Evolutionary conservation across 345 rosid genomes (phyloP), one percentile per base, ranked within the genome.

Genomic region (Geranium rotundifolium): DNA sequence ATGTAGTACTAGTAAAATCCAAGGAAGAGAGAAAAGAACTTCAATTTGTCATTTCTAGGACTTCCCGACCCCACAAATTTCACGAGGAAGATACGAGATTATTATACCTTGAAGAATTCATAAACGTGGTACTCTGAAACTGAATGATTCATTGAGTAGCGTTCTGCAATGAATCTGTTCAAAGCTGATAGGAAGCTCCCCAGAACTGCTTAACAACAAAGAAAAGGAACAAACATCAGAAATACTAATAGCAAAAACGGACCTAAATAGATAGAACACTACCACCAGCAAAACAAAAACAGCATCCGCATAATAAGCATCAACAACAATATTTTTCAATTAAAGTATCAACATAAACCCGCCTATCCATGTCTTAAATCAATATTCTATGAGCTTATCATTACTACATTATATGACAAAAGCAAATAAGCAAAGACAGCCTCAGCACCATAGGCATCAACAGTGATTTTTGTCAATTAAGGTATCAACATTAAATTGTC

Each of bases 81-180:
- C 15, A 19, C 66, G 63, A 64, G 37, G 37, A 63, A 56, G 50
- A 54, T 49, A 70, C 29, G 17, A 17, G 46, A 60, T 19, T 61
- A 57, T 84, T n/a, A n/a, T n/a, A 92, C 99, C 99, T 75, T 90
- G 84, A 84, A 93, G 77, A 93, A 93, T 77, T 93, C 99, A 20
- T 93, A 93, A 29, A 88, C 99, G 62, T 93, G 83, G 69, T 93
- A 93, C 68, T 93, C 99, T 1, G 97, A 84, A 29, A 93, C 90
- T 0, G 91, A 83, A 73, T 82, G 95, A 69, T 75, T 82, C 5
- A 58, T 71, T 31, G 85, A 79, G 71, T 88, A 93, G 34, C 85
- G 97, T 66, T 90, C 99, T 0, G 91, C 91, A 72, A 93, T 88
- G 71, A 90, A 93, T 73, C 75, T 82, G 73, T 93, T 93, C 70